Percentiles rank a stretch among this genome's conserved stretches.
Evolutionary conservation across 139 green algal species (phyloP).

Genomic region (Nannochloris sp.): DNA sequence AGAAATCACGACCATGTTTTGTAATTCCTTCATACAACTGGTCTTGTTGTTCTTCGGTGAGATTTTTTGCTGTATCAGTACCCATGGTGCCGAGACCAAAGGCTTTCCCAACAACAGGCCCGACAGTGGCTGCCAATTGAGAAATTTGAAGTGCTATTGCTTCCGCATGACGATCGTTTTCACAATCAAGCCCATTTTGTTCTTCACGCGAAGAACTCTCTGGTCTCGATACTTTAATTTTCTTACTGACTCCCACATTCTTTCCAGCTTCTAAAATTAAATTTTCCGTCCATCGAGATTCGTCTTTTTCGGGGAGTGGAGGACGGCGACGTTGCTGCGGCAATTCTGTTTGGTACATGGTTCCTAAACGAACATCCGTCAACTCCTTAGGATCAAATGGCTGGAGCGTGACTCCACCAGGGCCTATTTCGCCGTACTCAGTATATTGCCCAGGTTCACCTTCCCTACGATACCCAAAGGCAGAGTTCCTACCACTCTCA

Average conservation of each 20-base stretch:
- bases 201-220: background rate
- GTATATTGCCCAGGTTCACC: background rate
- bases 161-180: background rate
- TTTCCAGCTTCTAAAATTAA: background rate
- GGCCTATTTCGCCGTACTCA: background rate
- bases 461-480: background rate
- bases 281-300: conserved; percentile 2
- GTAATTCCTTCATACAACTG: conserved; percentile 15
- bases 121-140: background rate
- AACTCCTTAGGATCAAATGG: conserved; percentile 5
- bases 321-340: conserved; percentile 2
- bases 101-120: background rate
- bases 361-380: conserved; percentile 7
- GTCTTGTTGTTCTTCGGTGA: conserved; percentile 15
- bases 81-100: conserved; percentile 22
- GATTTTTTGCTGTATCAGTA: background rate
- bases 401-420: background rate
- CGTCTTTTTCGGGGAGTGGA: background rate
- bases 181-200: background rate
- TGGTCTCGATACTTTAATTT: background rate
- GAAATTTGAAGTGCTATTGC: background rate
- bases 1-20: conserved; percentile 18
- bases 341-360: conserved; percentile 4
- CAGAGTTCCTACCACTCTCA: too few relatives aligned
- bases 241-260: background rate